These are phyloP conservation scores for Sarocladium strictum DNA, from an alignment of 2,329 filamentous ascomycete genomes.

Conservation along the genomic window DNA sequence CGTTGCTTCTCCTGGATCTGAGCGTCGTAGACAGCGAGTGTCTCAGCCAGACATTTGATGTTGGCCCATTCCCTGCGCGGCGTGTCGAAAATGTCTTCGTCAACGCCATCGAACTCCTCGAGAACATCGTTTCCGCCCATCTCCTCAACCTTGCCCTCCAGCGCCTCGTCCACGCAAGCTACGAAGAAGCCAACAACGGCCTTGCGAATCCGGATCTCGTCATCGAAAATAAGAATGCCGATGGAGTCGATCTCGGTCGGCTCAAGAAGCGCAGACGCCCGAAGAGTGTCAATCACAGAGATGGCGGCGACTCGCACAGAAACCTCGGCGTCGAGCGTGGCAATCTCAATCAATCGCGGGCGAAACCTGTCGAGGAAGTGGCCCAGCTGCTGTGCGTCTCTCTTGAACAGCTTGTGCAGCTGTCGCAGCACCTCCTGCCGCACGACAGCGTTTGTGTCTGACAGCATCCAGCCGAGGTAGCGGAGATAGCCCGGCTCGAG, in stretches of 20 bases:
- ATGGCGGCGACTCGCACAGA: conserved; percentile 76
- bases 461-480: conserved; percentile 93
- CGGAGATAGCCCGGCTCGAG: conserved; percentile 86
- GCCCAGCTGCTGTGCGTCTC: conserved; percentile 75
- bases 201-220: conserved; percentile 77
- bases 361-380: conserved; percentile 93
- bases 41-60: conserved; percentile 83
- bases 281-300: conserved; percentile 73
- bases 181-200: conserved; percentile 88
- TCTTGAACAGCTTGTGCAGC: conserved; percentile 70
- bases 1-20: conserved; percentile 55
- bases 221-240: conserved; percentile 83
- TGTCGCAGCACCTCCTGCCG: conserved; percentile 84
- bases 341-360: conserved; percentile 84
- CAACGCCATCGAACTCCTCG: conserved; percentile 66
- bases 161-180: conserved; percentile 76
- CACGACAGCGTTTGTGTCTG: conserved; percentile 68
- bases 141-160: conserved; percentile 74
- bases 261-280: conserved; percentile 80
- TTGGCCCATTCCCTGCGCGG: conserved; percentile 83
- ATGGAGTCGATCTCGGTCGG: conserved; percentile 86
- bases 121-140: conserved; percentile 74
- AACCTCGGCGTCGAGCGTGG: conserved; percentile 75
- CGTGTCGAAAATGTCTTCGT: conserved; percentile 71
- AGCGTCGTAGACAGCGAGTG: conserved; percentile 73